Conservation (phyloP, 2,329 filamentous ascomycete species). For the Neofusicoccum laricinum region DNA sequence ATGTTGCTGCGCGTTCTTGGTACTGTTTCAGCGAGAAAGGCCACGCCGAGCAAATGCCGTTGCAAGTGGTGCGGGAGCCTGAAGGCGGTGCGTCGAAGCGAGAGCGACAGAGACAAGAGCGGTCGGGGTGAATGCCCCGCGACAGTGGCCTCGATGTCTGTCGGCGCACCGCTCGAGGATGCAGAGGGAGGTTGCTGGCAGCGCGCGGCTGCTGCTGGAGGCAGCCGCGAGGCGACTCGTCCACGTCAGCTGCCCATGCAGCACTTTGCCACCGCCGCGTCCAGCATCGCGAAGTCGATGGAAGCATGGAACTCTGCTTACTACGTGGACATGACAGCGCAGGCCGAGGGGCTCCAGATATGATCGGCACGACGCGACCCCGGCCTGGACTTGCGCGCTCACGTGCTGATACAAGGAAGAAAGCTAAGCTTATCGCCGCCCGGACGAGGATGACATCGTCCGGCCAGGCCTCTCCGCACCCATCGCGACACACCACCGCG, state of each 20-base stretch:
- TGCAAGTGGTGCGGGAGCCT: not conserved
- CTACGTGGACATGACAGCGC: not conserved
- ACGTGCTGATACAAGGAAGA: conserved; percentile 1
- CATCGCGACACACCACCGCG: not conserved
- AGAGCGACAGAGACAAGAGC: not conserved
- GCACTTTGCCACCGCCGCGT: conserved; percentile 1
- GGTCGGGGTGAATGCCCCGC: not conserved
- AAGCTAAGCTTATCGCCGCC: conserved; percentile 12
- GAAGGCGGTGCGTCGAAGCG: not conserved
- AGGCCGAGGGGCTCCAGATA: not conserved
- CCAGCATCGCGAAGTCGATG: not conserved
- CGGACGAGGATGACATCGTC: conserved; percentile 3
- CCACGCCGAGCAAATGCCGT: not conserved
- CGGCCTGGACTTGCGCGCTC: not conserved
- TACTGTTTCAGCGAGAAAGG: not conserved
- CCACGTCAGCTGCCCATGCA: not conserved
- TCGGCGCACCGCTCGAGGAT: not conserved
- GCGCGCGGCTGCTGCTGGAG: not conserved
- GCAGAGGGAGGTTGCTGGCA: not conserved
- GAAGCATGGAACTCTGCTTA: not conserved
- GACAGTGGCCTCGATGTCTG: not conserved
- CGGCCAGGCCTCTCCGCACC: conserved; percentile 1
- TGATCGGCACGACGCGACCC: conserved; percentile 4
- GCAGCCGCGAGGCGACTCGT: not conserved
- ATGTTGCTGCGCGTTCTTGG: not conserved